These are phyloP conservation scores for Setaria viridis DNA, from an alignment of 202 grass and related monocot species.

Conservation along the genomic window DNA sequence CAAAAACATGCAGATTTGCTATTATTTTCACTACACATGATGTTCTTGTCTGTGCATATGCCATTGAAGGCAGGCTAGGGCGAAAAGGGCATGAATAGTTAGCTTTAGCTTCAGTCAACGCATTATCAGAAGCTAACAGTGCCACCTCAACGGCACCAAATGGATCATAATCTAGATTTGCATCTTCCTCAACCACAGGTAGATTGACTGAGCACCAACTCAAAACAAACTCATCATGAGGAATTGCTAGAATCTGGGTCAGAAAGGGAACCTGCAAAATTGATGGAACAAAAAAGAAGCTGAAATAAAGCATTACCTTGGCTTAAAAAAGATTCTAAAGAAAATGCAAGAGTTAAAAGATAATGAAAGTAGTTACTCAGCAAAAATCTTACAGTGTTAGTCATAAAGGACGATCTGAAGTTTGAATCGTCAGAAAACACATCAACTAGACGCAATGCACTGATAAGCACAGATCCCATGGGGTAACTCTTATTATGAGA, in stretches of 20 bases:
- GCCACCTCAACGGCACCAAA: conserved; percentile 77
- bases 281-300: conserved; percentile 36
- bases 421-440: conserved; percentile 99
- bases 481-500: conserved; percentile 69
- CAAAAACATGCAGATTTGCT: conserved; percentile 92
- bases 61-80: conserved; percentile 59
- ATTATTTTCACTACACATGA: conserved; percentile 97
- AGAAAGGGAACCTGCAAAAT: conserved; percentile 86
- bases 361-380: conserved; percentile 19
- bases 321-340: conserved; percentile 22
- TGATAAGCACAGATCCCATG: conserved; percentile 86
- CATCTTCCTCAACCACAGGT: conserved; percentile 77
- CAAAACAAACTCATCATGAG: conserved; percentile 73
- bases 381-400: conserved; percentile 68
- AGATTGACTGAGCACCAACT: conserved; percentile 88
- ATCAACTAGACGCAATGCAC: conserved; percentile 85
- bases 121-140: conserved; percentile 48
- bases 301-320: conserved; percentile 30
- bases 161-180: conserved; percentile 90
- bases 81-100: conserved; percentile 67
- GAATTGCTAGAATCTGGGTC: conserved; percentile 78
- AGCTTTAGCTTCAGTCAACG: conserved; percentile 59
- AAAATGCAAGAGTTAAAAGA: conserved; percentile 27
- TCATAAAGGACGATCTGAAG: conserved; percentile 92
- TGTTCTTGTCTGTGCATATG: conserved; percentile 91